Base-by-base conservation (phyloP, 2,329 filamentous ascomycete genomes). In the Paecilomyces formosus region DNA sequence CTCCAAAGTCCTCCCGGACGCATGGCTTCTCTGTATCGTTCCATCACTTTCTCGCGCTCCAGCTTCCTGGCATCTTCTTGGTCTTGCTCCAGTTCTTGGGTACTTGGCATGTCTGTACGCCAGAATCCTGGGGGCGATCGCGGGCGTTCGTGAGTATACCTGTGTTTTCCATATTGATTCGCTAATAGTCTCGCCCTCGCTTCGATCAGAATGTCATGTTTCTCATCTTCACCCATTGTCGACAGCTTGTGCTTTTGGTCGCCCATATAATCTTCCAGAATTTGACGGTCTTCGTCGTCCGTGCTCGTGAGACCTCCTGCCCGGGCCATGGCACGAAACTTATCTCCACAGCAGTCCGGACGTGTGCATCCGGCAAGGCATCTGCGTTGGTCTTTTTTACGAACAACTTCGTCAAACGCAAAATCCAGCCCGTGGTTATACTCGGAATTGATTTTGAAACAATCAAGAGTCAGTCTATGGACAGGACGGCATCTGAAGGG, bases 91-190 rank as follows among this genome's bases (percentile, higher is more conserved):
- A 87, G 75, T 73, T 97, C 90, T 71, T 97, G 94, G 1, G 94
- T 97, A 26, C 79, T 85, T 1, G 93, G 92, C 70, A 99, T 96
- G 65, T 96, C 93, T 1, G 88, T 83, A 57, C 90, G 82, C 94
- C 94, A 99, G 70, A 90, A 97, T 0, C 92, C 92, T 1, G 91
- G 90, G 12, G 94, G 92, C 9, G 88, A 90, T 52, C 78, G 80
- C 62, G 84, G 81, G 55, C 91, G 83, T 60, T 87, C 83, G 72
- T 88, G 92, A 28, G 85, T 81, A 65, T 93, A 84, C 58, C 88
- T 82, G 73, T 97, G 92, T 69, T 82, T 90, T 5, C 92, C 92
- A 70, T 85, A 85, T 61, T 84, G 82, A 67, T 92, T 87, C 1
- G 92, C 88, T 62, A 95, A 77, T 54, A 87, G 80, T 68, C 85